phyloP scores from a whole-genome alignment of 139 green algal species.

The Monoraphidium neglectum region DNA sequence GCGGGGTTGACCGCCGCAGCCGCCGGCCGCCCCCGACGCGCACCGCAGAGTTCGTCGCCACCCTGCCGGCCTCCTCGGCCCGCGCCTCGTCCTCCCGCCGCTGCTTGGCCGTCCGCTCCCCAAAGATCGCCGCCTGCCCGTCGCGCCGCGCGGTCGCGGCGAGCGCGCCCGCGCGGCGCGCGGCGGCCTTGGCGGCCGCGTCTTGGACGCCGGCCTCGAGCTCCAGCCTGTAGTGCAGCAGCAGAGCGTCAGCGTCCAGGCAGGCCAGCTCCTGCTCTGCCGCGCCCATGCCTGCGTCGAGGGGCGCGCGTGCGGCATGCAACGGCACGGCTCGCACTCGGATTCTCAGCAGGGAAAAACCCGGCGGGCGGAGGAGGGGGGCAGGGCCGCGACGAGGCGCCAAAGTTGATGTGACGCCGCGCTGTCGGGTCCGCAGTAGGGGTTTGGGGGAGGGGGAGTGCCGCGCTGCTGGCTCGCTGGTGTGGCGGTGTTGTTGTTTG shows the following conservation, averaged over 20 bases:
- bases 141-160: constrained; percentile 20
- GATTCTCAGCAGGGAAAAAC: background rate
- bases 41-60: constrained; percentile 34
- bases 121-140: constrained; percentile 57
- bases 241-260: constrained; percentile 60
- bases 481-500: too few relatives aligned
- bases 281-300: constrained; percentile 51
- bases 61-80: constrained; percentile 25
- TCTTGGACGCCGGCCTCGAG: constrained; percentile 47
- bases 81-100: constrained; percentile 38
- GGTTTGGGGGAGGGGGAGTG: too few relatives aligned
- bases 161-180: constrained; percentile 6
- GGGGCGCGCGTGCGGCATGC: background rate
- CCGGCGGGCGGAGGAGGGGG: too few relatives aligned
- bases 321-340: background rate
- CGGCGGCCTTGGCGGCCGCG: constrained; percentile 17
- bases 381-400: too few relatives aligned
- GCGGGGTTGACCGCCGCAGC: too few relatives aligned
- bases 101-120: constrained; percentile 50
- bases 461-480: too few relatives aligned
- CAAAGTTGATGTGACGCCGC: too few relatives aligned
- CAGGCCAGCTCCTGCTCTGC: constrained; percentile 61
- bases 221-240: constrained; percentile 54
- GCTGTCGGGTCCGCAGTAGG: too few relatives aligned
- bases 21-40: background rate